These are phyloP conservation scores for Dorcoceras hygrometricum DNA, from an alignment of 257 asterid species.

Conservation along the genomic window DNA sequence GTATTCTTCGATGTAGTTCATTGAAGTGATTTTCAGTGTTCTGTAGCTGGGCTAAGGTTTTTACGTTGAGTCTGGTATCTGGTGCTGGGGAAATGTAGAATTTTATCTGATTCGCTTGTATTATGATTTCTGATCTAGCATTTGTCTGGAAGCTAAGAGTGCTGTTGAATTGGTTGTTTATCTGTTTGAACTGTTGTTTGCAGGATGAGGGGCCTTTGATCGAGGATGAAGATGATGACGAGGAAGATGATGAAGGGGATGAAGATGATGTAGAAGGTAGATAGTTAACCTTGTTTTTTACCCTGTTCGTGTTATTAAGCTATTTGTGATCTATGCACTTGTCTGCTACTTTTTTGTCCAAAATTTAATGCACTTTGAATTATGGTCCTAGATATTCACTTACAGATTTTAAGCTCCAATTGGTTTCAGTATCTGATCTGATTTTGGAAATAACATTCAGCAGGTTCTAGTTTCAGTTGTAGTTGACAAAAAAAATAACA, in stretches of 20 bases:
- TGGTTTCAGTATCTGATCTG: not conserved
- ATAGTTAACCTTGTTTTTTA: not conserved
- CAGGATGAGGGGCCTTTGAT: conserved; percentile 44
- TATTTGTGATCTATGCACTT: not conserved
- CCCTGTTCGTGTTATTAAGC: not conserved
- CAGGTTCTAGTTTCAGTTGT: conserved; percentile 9
- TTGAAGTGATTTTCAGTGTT: not conserved
- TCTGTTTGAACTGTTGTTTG: conserved; percentile 11
- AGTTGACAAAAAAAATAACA: not conserved
- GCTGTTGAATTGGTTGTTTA: not conserved
- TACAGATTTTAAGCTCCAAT: not conserved
- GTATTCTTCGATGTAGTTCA: not conserved
- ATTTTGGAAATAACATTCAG: not conserved
- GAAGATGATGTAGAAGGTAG: conserved; percentile 47
- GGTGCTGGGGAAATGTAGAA: not conserved
- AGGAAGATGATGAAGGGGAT: conserved; percentile 41
- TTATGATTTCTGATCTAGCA: not conserved
- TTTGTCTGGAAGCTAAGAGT: not conserved
- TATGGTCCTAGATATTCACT: not conserved
- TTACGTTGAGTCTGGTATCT: not conserved
- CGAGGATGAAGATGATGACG: conserved; percentile 46
- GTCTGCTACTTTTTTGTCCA: not conserved
- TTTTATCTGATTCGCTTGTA: not conserved
- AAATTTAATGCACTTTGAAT: not conserved
- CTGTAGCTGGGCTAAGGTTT: too few species aligned